Conservation (phyloP, 2,329 filamentous ascomycete genomes). For the Aschersonia sp. region DNA sequence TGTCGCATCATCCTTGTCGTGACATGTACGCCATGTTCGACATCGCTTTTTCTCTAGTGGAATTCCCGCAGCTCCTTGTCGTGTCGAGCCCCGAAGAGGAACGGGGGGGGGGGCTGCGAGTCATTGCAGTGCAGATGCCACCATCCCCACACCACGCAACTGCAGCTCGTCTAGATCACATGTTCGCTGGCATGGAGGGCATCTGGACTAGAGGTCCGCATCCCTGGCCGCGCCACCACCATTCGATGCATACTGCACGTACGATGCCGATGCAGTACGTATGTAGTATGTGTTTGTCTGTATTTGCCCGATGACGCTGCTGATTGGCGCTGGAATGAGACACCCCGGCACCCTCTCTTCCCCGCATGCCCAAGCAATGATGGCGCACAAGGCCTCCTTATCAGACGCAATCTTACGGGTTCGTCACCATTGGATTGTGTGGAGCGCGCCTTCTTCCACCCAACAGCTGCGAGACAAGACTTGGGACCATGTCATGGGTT, state of each 20-base stretch:
- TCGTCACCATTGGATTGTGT: not conserved
- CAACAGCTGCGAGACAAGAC: too few species aligned
- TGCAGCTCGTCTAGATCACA: not conserved
- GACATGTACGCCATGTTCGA: not conserved
- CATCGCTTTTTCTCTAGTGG: not conserved
- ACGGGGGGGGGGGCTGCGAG: not conserved
- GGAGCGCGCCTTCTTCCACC: too few species aligned
- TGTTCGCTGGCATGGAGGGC: not conserved
- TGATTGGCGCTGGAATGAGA: not conserved
- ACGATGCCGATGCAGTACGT: too few species aligned
- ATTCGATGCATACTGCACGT: too few species aligned
- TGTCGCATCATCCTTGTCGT: not conserved
- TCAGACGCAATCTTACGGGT: not conserved
- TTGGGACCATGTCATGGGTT: too few species aligned
- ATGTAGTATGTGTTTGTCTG: too few species aligned
- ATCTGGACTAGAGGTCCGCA: too few species aligned
- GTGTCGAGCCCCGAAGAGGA: not conserved
- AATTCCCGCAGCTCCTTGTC: not conserved
- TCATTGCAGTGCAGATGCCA: not conserved
- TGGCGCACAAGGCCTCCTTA: not conserved
- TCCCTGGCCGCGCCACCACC: too few species aligned
- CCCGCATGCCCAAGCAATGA: not conserved
- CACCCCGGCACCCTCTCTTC: not conserved
- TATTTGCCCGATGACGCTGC: not conserved
- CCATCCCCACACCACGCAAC: not conserved